Percentiles rank a stretch among this genome's conserved stretches.
phyloP scores from a whole-genome alignment of 257 asterid genomes.

The Penstemon barbatus region DNA sequence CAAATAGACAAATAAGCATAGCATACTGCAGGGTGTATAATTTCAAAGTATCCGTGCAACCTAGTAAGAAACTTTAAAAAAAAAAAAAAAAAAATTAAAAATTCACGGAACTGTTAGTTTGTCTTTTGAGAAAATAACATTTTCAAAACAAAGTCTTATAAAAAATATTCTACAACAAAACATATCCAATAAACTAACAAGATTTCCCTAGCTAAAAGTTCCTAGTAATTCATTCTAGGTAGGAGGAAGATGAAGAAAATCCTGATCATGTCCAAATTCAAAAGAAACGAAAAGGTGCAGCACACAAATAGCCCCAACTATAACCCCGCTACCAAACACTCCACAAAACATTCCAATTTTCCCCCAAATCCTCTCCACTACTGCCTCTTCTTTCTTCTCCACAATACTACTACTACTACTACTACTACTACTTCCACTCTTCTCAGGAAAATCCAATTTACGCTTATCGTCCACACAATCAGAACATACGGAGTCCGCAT shows the following conservation, averaged over 20 bases:
- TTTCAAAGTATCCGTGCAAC: too few species aligned
- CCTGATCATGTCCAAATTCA: not conserved
- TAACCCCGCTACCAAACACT: slow-evolving; percentile 37
- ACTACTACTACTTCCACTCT: not conserved
- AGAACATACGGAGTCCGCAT: slow-evolving; percentile 35
- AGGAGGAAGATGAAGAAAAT: slow-evolving; percentile 31
- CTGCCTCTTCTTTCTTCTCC: not conserved
- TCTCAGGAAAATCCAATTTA: slow-evolving; percentile 20
- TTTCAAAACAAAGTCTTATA: too few species aligned
- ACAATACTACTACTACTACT: not conserved
- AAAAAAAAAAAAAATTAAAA: too few species aligned
- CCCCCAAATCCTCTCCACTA: slow-evolving; percentile 22
- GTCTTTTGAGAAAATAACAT: too few species aligned
- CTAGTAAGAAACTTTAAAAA: too few species aligned
- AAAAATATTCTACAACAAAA: too few species aligned
- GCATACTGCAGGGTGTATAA: too few species aligned
- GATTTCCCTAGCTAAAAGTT: too few species aligned
- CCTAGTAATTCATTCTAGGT: slow-evolving; percentile 14
- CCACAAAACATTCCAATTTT: slow-evolving; percentile 23
- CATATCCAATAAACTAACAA: too few species aligned
- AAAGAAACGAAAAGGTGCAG: slow-evolving; percentile 3
- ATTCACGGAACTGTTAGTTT: too few species aligned
- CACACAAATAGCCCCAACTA: slow-evolving; percentile 34
- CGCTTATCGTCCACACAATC: slow-evolving; percentile 27
- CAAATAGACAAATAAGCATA: too few species aligned